Percentiles rank a stretch among this genome's conserved stretches.
Evolutionary conservation across 2,329 filamentous ascomycete species (phyloP).

Genomic region (Botrytis elliptica): DNA sequence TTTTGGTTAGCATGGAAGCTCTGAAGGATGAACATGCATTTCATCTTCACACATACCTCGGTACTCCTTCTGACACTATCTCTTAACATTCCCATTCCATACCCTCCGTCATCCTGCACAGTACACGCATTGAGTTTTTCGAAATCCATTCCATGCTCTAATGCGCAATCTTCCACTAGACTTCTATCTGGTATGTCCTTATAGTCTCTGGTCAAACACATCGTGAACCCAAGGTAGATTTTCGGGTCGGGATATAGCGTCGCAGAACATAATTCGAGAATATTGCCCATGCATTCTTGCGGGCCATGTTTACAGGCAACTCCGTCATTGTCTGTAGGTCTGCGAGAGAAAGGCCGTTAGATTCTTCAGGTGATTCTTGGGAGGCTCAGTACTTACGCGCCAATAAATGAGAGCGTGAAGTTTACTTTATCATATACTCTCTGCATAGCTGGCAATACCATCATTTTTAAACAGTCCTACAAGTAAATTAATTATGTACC

Average conservation of each 20-base stretch:
- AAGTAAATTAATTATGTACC: not conserved
- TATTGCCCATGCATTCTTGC: constrained; percentile 88
- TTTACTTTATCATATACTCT: constrained; percentile 78
- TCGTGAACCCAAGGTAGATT: constrained; percentile 86
- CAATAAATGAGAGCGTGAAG: constrained; percentile 89
- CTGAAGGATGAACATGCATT: not conserved
- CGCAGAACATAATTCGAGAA: constrained; percentile 87
- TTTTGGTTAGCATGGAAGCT: constrained; percentile 12
- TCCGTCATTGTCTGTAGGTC: constrained; percentile 72
- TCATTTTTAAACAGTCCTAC: constrained; percentile 72
- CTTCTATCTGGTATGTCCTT: constrained; percentile 70
- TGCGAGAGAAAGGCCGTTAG: constrained; percentile 37
- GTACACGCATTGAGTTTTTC: constrained; percentile 78
- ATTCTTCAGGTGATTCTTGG: not conserved
- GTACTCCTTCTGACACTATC: constrained; percentile 64
- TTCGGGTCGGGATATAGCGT: constrained; percentile 81
- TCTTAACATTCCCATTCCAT: constrained; percentile 66
- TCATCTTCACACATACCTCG: constrained; percentile 47
- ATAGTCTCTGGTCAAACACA: constrained; percentile 81
- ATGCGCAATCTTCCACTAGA: constrained; percentile 82
- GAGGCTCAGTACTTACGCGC: constrained; percentile 54
- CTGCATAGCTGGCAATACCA: constrained; percentile 87
- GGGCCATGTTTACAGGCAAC: constrained; percentile 88
- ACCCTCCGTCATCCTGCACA: constrained; percentile 70
- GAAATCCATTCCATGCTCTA: constrained; percentile 89